A percentile compares a stretch with the other conserved stretches of the same genome.
These are phyloP conservation scores for Apium graveolens DNA, from an alignment of 129 eudicot species.

Conservation along the genomic window DNA sequence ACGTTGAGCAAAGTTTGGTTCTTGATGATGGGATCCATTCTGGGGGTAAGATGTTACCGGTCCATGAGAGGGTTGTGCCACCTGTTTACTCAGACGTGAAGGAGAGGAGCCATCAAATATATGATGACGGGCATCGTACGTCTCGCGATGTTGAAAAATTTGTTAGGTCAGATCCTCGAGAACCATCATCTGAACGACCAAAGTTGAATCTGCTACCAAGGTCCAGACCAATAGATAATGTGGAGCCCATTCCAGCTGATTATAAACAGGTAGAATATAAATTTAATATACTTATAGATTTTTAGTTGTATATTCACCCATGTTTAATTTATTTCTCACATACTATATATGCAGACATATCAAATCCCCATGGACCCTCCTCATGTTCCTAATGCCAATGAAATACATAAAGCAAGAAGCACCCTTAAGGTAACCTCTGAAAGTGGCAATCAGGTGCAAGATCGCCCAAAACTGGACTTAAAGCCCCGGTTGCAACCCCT, in stretches of 20 bases:
- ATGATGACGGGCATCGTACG: conserved; percentile 22
- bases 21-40: conserved; percentile 32
- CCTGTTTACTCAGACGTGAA: conserved; percentile 20
- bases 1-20: conserved; percentile 40
- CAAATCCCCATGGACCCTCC: conserved; percentile 29
- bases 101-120: conserved; percentile 23
- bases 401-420: conserved; percentile 21
- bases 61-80: conserved; percentile 24
- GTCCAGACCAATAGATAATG: conserved; percentile 64
- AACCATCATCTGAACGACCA: conserved; percentile 51
- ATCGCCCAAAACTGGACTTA: conserved; percentile 66
- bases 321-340: not conserved
- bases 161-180: conserved; percentile 34
- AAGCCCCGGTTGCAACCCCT: conserved; percentile 66
- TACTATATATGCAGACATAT: conserved; percentile 20
- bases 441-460: conserved; percentile 32
- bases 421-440: conserved; percentile 27
- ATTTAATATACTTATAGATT: not conserved
- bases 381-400: conserved; percentile 14
- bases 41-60: conserved; percentile 20
- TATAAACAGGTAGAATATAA: conserved; percentile 42
- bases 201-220: conserved; percentile 84
- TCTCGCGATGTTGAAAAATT: conserved; percentile 23
- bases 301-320: not conserved
- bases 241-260: conserved; percentile 26